Base-by-base conservation (phyloP, 2,329 filamentous ascomycete genomes). In the Microdochium trichocladiopsis region DNA sequence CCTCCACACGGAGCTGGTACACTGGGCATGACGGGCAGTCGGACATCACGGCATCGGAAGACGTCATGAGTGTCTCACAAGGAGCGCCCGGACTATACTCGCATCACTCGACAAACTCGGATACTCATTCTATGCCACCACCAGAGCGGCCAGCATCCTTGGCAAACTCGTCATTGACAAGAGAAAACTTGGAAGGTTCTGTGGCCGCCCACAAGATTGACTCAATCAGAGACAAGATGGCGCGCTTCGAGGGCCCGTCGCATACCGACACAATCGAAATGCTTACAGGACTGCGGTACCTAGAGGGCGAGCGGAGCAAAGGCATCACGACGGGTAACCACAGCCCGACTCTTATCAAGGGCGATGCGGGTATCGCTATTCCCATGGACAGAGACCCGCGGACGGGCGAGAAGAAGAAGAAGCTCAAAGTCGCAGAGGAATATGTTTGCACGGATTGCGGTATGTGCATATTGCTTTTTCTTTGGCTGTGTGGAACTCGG, bases 361-460 rank as follows among this genome's bases (percentile, higher is more conserved):
- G 90, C 50, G 90, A 96, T 65, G 90, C 83, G 9, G 91, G 91
- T 49, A 93, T 95, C 55, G 87, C 88, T 8, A 94, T 95, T 50
- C 83, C 90, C 0, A 72, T 88, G 31, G 90, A 95, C 58, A 83
- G 90, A 56, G 90, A 94, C 54, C 78, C 80, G 14, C 76, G 86
- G 49, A 78, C 78, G 12, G 84, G 81, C 1, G 87, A 90, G 55
- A 92, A 95, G 69, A 95, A 95, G 75, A 88, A 88, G 75, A 95
- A 95, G 67, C 74, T 90, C 48, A 96, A 96, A 67, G 78, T 83
- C 23, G 79, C 80, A 1, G 84, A 96, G 64, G 92, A 96, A 74
- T 96, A 96, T 65, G 90, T 96, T 36, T 97, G 93, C 69, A 93
- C 90, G 1, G 93, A 96, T 68, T 97, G 93, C 70, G 92, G 93